Percentiles rank a stretch among this genome's conserved stretches.
Evolutionary conservation across 2,329 filamentous ascomycete genomes (phyloP).

Genomic region (Aaosphaeria pasadenensis): DNA sequence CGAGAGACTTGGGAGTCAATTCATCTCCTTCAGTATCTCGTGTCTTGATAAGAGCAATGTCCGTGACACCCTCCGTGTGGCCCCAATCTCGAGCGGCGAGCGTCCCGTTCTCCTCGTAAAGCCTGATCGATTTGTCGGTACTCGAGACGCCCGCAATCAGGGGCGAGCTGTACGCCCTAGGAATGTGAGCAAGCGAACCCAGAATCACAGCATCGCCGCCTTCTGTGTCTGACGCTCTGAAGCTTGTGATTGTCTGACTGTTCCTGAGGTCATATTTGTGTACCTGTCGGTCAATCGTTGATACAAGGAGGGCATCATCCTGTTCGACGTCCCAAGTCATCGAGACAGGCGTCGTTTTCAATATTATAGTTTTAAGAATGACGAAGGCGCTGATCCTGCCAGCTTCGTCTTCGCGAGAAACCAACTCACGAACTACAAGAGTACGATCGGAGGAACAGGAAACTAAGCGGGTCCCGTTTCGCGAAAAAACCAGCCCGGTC

Average conservation of each 20-base stretch:
- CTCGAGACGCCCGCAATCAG: slow-evolving; percentile 86
- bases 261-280: slow-evolving; percentile 61
- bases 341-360: slow-evolving; percentile 84
- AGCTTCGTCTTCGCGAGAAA: slow-evolving; percentile 62
- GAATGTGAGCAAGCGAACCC: slow-evolving; percentile 67
- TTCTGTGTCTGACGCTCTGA: slow-evolving; percentile 80
- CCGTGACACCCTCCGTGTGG: slow-evolving; percentile 90
- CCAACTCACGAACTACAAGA: slow-evolving; percentile 75
- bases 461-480: slow-evolving; percentile 68
- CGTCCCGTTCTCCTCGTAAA: slow-evolving; percentile 79
- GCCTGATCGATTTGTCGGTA: slow-evolving; percentile 89
- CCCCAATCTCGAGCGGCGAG: slow-evolving; percentile 90
- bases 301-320: slow-evolving; percentile 54
- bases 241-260: slow-evolving; percentile 68
- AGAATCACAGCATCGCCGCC: slow-evolving; percentile 79
- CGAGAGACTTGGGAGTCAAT: slow-evolving; percentile 46
- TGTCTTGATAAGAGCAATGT: slow-evolving; percentile 60
- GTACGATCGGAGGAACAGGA: slow-evolving; percentile 89
- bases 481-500: slow-evolving; percentile 70
- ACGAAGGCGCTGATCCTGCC: slow-evolving; percentile 69
- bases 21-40: slow-evolving; percentile 45
- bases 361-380: slow-evolving; percentile 70
- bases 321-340: slow-evolving; percentile 69
- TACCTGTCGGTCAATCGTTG: slow-evolving; percentile 61
- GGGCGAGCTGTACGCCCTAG: slow-evolving; percentile 57